Evolutionary conservation across 2,329 filamentous ascomycete genomes (phyloP).

Genomic region (Colletotrichum liaoningense): DNA sequence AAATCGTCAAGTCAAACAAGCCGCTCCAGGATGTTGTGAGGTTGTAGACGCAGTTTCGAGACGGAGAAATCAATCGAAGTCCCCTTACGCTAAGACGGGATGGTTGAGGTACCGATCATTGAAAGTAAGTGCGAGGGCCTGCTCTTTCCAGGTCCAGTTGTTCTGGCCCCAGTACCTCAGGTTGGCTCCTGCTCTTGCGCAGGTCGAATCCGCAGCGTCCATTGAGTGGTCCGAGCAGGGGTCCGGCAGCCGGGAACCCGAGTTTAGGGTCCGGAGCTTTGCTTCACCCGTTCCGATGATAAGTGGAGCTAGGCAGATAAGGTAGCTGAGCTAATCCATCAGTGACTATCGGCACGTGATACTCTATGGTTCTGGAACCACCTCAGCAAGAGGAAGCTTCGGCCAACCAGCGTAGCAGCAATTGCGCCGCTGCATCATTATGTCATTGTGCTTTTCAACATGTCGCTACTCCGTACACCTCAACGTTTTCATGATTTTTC

Average conservation of each 20-base stretch:
- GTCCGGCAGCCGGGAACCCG: not conserved
- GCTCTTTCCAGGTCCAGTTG: not conserved
- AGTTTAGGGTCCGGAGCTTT: not conserved
- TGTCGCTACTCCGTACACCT: not conserved
- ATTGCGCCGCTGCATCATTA: not conserved
- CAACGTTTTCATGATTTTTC: not conserved
- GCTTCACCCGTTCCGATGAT: not conserved
- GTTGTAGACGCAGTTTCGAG: not conserved
- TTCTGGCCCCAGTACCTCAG: not conserved
- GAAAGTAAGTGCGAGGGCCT: not conserved
- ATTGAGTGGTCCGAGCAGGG: constrained; percentile 7
- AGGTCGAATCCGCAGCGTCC: constrained; percentile 7
- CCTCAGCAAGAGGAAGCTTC: not conserved
- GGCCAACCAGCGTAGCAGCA: not conserved
- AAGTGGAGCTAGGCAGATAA: no score
- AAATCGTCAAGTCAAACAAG: constrained; percentile 29
- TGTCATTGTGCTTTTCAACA: constrained; percentile 8
- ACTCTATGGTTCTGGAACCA: not conserved
- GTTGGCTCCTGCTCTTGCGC: not conserved
- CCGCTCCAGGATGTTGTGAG: not conserved
- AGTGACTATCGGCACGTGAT: not conserved
- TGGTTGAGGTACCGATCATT: constrained; percentile 20
- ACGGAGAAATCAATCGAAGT: constrained; percentile 13
- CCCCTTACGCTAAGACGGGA: constrained; percentile 24
- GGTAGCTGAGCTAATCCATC: not conserved